Percentiles rank a stretch among this genome's conserved stretches.
Evolutionary conservation across 768 basidiomycete species (phyloP).

Genomic region (Amanita polypyramis): DNA sequence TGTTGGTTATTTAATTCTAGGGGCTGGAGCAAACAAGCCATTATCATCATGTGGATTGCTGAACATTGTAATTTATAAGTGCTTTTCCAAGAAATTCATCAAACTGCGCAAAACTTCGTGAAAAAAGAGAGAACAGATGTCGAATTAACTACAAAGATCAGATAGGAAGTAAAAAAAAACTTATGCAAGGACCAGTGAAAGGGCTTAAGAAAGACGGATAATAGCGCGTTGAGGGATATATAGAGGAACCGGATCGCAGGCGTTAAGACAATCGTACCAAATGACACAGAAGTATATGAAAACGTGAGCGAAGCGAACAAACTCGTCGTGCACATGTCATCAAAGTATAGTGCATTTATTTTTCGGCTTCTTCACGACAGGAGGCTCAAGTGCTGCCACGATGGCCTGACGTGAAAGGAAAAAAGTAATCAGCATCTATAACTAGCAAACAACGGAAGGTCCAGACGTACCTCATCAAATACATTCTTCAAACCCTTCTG

Average conservation of each 20-base stretch:
- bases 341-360: slow-evolving; percentile 80
- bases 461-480: slow-evolving; percentile 85
- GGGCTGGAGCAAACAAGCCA: not conserved
- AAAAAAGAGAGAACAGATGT: slow-evolving; percentile 15
- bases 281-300: slow-evolving; percentile 14
- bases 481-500: slow-evolving; percentile 99
- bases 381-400: slow-evolving; percentile 96
- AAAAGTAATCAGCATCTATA: slow-evolving; percentile 6
- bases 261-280: slow-evolving; percentile 22
- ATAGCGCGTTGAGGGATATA: slow-evolving; percentile 32
- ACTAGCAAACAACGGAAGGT: slow-evolving; percentile 2
- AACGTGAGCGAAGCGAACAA: slow-evolving; percentile 8
- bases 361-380: slow-evolving; percentile 75
- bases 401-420: slow-evolving; percentile 57
- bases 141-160: slow-evolving; percentile 28
- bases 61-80: not conserved
- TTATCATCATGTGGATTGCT: no score
- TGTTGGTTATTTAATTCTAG: not conserved
- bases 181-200: slow-evolving; percentile 8
- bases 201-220: slow-evolving; percentile 18
- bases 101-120: slow-evolving; percentile 11
- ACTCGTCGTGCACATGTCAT: slow-evolving; percentile 14
- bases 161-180: slow-evolving; percentile 20
- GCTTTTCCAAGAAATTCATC: slow-evolving; percentile 1
- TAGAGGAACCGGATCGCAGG: slow-evolving; percentile 32